Conservation (phyloP, 305 asterid genomes). For the Striga hermonthica region DNA sequence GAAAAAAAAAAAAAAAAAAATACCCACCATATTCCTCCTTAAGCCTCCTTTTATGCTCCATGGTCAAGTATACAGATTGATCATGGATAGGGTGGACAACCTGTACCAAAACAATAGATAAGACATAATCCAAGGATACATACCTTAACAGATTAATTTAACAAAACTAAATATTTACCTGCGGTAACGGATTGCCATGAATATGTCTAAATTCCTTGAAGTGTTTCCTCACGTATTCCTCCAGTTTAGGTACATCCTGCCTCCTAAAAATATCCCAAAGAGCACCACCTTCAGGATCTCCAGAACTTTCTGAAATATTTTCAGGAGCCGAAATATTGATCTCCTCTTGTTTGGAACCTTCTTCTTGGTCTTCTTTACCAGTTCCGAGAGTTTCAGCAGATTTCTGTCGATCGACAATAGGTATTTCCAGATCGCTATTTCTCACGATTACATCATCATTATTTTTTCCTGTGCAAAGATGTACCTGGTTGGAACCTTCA, state of each 20-base stretch:
- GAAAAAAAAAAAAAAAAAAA: conserved; percentile 20
- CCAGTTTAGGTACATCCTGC: conserved; percentile 70
- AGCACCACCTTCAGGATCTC: conserved; percentile 67
- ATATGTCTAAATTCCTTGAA: conserved; percentile 76
- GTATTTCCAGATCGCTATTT: conserved; percentile 23
- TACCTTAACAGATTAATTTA: conserved; percentile 11
- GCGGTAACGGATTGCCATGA: conserved; percentile 50
- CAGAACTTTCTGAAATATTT: conserved; percentile 33
- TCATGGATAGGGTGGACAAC: conserved; percentile 71
- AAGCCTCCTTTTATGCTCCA: conserved; percentile 58
- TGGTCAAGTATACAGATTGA: conserved; percentile 62
- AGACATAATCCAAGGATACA: conserved; percentile 2
- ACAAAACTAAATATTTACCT: conserved; percentile 42
- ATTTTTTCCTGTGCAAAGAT: conserved; percentile 14
- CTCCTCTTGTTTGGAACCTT: conserved; percentile 27
- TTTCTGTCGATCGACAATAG: conserved; percentile 23
- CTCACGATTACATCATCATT: conserved; percentile 23
- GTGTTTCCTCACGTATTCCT: conserved; percentile 64
- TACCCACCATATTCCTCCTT: conserved; percentile 69
- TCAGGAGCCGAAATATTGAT: conserved; percentile 27
- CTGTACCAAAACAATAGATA: conserved; percentile 32
- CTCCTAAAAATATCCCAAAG: conserved; percentile 94
- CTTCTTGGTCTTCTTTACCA: conserved; percentile 28
- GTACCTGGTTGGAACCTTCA: conserved; percentile 17
- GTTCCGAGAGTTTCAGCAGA: conserved; percentile 31